phyloP scores from a whole-genome alignment of 768 basidiomycete species.

The Hemileccinum rubropunctum region DNA sequence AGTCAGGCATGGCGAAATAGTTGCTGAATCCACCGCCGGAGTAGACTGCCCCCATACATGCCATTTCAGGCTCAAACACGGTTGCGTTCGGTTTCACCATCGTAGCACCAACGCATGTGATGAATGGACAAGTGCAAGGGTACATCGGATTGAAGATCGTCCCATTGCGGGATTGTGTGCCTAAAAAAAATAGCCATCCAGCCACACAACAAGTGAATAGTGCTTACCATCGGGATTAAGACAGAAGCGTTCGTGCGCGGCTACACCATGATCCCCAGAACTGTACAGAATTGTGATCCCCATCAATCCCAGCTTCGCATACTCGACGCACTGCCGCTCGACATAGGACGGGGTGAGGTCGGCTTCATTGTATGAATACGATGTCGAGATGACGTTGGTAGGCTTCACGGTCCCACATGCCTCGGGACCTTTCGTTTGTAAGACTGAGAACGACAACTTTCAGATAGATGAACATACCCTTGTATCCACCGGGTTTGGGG shows the following conservation, averaged over 20 bases:
- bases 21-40: too few species aligned
- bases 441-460: too few species aligned
- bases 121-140: conserved; percentile 44
- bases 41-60: too few species aligned
- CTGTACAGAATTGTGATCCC: conserved; percentile 39
- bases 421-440: too few species aligned
- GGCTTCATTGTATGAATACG: conserved; percentile 36
- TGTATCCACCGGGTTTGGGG: conserved; percentile 8
- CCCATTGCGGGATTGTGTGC: not conserved
- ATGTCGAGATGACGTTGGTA: too few species aligned
- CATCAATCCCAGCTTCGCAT: conserved; percentile 39
- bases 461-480: conserved; percentile 19
- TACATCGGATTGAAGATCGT: conserved; percentile 47
- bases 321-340: conserved; percentile 40
- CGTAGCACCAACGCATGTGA: conserved; percentile 46
- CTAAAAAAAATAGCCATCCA: not conserved
- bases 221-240: conserved; percentile 28
- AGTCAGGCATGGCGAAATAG: too few species aligned
- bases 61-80: too few species aligned
- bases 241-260: conserved; percentile 30
- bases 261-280: conserved; percentile 25
- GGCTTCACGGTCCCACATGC: too few species aligned
- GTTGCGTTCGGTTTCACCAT: too few species aligned
- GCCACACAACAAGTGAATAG: not conserved
- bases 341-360: conserved; percentile 33